Conservation (phyloP, 148 eudicot species). For the Silene uniflora region DNA sequence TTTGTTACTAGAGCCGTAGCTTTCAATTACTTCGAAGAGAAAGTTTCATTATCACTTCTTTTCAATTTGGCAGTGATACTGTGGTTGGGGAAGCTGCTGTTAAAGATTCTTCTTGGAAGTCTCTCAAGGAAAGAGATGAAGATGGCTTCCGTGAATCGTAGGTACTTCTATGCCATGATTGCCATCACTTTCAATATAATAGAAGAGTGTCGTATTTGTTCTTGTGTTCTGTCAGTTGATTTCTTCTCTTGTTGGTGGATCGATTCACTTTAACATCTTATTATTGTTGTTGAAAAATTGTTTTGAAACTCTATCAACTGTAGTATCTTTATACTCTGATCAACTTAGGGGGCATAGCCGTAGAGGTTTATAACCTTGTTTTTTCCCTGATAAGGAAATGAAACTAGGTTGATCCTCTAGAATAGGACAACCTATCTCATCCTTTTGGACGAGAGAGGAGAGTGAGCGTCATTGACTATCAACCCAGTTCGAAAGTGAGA, state of each 20-base stretch:
- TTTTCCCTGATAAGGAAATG: too few species aligned
- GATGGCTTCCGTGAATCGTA: constrained; percentile 70
- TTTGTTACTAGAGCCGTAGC: background rate
- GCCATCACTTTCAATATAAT: background rate
- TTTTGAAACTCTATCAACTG: too few species aligned
- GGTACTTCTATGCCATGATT: constrained; percentile 51
- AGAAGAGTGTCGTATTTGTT: background rate
- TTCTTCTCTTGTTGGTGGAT: background rate
- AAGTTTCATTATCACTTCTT: background rate
- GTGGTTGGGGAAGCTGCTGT: constrained; percentile 89
- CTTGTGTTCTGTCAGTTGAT: too few species aligned
- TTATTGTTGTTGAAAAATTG: too few species aligned
- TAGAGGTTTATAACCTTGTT: too few species aligned
- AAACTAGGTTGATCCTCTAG: too few species aligned
- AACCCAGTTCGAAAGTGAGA: too few species aligned
- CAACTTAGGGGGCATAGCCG: too few species aligned
- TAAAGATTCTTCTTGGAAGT: constrained; percentile 45
- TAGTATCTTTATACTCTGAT: too few species aligned
- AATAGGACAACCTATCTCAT: too few species aligned
- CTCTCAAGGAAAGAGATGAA: constrained; percentile 59
- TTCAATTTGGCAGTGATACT: constrained; percentile 46
- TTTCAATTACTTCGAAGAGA: constrained; percentile 11
- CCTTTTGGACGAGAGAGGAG: too few species aligned
- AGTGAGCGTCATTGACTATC: too few species aligned
- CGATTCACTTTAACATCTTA: background rate